Base-by-base conservation (phyloP, 208 protist species). In the Tritrichomonas foetus region DNA sequence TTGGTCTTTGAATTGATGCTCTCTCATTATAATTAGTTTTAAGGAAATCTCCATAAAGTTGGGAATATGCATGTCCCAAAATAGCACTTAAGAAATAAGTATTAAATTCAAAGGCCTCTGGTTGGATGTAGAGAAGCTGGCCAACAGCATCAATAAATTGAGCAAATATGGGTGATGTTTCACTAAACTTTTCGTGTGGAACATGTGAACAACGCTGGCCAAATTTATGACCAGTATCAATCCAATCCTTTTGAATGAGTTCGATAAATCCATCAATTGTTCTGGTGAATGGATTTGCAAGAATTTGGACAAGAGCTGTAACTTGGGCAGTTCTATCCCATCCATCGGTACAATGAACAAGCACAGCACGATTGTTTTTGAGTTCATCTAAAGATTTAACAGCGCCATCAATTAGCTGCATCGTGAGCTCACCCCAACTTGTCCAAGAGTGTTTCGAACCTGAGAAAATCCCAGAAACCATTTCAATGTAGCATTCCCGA, bases 301-400 rank as follows among this genome's bases (percentile, higher is more conserved):
- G 93, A 39, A 99, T 27, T 95, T 97, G 94, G 8, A 97, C 75
- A 0, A 99, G 94, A 0, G 97, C 94, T 39, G 93, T 95, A 16
- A 98, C 72, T 94, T 98, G 97, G n/a, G 97, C 84, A 2, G 98
- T 99, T 69, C 98, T 80, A 95, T 99, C 98, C 98, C 98, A 99
- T 0, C 98, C 98, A 95, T 99, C 98, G 41, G 96, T 94, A 80
- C 96, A 96, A 89, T 97, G 96, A 14, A 97, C 94, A 33, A 97
- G 80, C 11, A 95, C 95, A 44, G 94, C 93, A 61, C 20, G n/a
- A 14, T 57, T 89, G 0, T 47, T 50, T 8, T 41, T 84, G 20
- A 84, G 25, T 0, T 13, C n/a, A 39, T 25, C 9, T 39, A 53
- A 16, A 1, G 47, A 39, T 3, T 13, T 20, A 33, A 27, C 5